Percentiles rank a stretch among this genome's conserved stretches.
Conservation (phyloP, 352 stramenopile species). For the Phytophthora europaea region DNA sequence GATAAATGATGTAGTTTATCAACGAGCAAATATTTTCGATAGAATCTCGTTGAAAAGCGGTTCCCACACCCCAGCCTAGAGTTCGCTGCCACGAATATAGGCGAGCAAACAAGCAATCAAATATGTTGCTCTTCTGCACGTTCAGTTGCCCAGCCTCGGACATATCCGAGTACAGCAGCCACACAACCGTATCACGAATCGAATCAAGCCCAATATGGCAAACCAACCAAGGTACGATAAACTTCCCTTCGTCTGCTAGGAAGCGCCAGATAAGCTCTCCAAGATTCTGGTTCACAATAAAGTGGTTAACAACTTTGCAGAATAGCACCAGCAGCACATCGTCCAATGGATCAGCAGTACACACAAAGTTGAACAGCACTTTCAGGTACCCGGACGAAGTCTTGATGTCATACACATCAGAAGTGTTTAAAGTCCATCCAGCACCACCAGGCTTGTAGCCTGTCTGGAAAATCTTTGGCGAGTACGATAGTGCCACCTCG, state of each 20-base stretch:
- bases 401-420: slow-evolving; percentile 64
- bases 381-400: slow-evolving; percentile 77
- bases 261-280: slow-evolving; percentile 77
- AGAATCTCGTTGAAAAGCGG: slow-evolving; percentile 86
- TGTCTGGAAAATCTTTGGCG: slow-evolving; percentile 81
- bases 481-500: slow-evolving; percentile 83
- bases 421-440: slow-evolving; percentile 46
- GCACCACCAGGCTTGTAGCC: slow-evolving; percentile 43
- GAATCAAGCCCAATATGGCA: slow-evolving; percentile 88
- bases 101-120: slow-evolving; percentile 81
- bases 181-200: slow-evolving; percentile 86
- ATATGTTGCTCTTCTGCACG: slow-evolving; percentile 75
- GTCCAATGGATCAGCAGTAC: slow-evolving; percentile 67
- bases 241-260: slow-evolving; percentile 71
- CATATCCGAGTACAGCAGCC: slow-evolving; percentile 89
- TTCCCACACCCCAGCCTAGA: slow-evolving; percentile 86
- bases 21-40: slow-evolving; percentile 90
- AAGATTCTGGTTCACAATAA: slow-evolving; percentile 78
- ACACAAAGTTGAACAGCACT: slow-evolving; percentile 88
- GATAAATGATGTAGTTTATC: slow-evolving; percentile 90
- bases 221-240: slow-evolving; percentile 81
- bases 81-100: slow-evolving; percentile 87
- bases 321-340: slow-evolving; percentile 87
- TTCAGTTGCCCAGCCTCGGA: slow-evolving; percentile 67
- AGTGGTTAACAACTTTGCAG: slow-evolving; percentile 89